Conservation (phyloP, 768 basidiomycete species). For the Gloeopeniophorella convolvens region DNA sequence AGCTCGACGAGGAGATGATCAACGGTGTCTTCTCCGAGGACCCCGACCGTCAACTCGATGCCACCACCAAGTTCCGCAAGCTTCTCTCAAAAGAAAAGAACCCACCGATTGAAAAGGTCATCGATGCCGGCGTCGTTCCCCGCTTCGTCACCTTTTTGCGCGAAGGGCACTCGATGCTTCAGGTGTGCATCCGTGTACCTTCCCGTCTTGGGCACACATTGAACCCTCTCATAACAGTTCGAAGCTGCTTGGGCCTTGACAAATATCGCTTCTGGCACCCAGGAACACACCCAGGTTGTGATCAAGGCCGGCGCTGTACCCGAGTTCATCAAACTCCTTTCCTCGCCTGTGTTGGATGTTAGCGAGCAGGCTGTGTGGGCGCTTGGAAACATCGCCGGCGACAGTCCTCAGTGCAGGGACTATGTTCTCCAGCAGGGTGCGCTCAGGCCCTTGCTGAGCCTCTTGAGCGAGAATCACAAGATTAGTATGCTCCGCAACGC, state of each 20-base stretch:
- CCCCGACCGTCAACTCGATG: constrained; percentile 87
- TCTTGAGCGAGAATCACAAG: constrained; percentile 96
- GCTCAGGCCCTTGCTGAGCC: constrained; percentile 80
- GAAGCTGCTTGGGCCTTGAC: constrained; percentile 98
- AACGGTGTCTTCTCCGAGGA: constrained; percentile 88
- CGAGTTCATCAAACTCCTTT: constrained; percentile 93
- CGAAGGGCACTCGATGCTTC: constrained; percentile 75
- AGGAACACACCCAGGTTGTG: constrained; percentile 97
- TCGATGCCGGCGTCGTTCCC: constrained; percentile 94
- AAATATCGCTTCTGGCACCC: constrained; percentile 97
- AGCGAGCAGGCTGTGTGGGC: constrained; percentile 99
- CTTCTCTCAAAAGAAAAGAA: constrained; percentile 99
- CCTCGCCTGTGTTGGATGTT: constrained; percentile 92
- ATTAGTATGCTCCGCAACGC: constrained; percentile 98
- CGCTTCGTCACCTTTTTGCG: constrained; percentile 95
- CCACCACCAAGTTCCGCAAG: constrained; percentile 98
- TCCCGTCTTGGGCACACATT: constrained; percentile 1
- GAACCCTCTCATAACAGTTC: constrained; percentile 46
- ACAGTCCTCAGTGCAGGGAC: constrained; percentile 95
- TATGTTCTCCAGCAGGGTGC: constrained; percentile 94
- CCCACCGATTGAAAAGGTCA: constrained; percentile 97
- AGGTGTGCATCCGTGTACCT: constrained; percentile 39
- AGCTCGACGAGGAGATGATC: constrained; percentile 92
- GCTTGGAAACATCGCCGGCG: constrained; percentile 97
- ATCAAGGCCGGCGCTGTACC: constrained; percentile 93